phyloP scores from a whole-genome alignment of 2,329 filamentous ascomycete genomes.

The Pseudogymnoascus sp. region DNA sequence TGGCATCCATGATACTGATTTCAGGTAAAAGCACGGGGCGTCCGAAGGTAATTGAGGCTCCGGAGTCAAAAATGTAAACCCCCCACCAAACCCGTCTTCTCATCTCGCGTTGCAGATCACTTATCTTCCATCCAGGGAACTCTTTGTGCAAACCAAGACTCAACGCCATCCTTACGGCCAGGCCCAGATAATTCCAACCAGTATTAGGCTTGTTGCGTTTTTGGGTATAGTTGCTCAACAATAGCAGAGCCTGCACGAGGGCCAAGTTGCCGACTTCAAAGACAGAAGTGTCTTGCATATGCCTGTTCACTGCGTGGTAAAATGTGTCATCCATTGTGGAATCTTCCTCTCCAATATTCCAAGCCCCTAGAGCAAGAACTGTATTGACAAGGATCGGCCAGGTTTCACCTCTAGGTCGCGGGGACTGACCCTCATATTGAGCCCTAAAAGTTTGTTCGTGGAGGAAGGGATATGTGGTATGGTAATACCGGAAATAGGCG shows the following conservation, averaged over 20 bases:
- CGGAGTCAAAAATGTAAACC: conserved; percentile 37
- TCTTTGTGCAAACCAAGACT: conserved; percentile 42
- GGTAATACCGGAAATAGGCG: conserved; percentile 17
- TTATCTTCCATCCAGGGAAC: conserved; percentile 28
- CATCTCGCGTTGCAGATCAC: conserved; percentile 35
- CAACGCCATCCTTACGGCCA: conserved; percentile 41
- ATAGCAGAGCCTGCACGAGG: conserved; percentile 25
- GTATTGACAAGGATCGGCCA: conserved; percentile 30
- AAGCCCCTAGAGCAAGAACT: conserved; percentile 31
- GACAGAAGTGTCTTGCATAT: conserved; percentile 24
- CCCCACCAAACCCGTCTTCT: conserved; percentile 36
- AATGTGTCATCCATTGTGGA: conserved; percentile 24
- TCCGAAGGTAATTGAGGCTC: conserved; percentile 39
- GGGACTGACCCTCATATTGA: conserved; percentile 10
- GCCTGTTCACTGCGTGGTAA: conserved; percentile 24
- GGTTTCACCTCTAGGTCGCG: conserved; percentile 21
- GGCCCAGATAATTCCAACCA: conserved; percentile 42
- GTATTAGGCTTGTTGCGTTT: conserved; percentile 44
- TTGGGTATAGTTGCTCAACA: conserved; percentile 33
- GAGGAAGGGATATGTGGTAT: conserved; percentile 17
- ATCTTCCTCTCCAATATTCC: conserved; percentile 24
- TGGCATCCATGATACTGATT: conserved; percentile 13
- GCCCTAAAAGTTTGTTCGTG: conserved; percentile 16
- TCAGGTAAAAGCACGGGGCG: conserved; percentile 25
- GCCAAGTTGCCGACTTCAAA: conserved; percentile 29